A percentile compares a stretch with the other conserved stretches of the same genome.
Conservation (phyloP, 2,329 filamentous ascomycete genomes). For the Talaromyces funiculosus region DNA sequence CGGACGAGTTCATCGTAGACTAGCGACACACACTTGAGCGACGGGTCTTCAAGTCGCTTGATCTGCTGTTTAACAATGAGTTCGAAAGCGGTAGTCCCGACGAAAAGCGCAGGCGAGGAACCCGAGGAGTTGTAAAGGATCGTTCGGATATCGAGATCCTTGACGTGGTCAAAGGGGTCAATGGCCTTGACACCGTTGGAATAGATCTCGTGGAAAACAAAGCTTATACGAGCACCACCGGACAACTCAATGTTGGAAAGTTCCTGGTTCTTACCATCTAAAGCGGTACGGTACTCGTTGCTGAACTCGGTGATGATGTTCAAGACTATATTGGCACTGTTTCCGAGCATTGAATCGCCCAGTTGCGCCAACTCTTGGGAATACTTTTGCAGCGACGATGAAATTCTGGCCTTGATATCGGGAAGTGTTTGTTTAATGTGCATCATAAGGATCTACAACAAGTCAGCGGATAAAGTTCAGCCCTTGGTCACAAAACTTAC, state of each 20-base stretch:
- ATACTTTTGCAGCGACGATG: slow-evolving; percentile 92
- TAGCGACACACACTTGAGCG: slow-evolving; percentile 91
- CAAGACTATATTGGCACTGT: slow-evolving; percentile 91
- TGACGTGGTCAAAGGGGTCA: slow-evolving; percentile 94
- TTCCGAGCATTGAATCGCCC: slow-evolving; percentile 91
- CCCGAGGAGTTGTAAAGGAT: slow-evolving; percentile 99
- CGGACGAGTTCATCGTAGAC: slow-evolving; percentile 97
- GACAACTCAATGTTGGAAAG: slow-evolving; percentile 91
- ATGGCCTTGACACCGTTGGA: slow-evolving; percentile 96
- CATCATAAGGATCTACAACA: slow-evolving; percentile 88
- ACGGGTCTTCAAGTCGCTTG: slow-evolving; percentile 90
- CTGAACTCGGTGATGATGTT: slow-evolving; percentile 99
- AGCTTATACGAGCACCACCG: slow-evolving; percentile 95
- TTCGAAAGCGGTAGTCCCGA: slow-evolving; percentile 97
- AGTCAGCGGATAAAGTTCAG: not conserved
- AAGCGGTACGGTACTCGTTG: slow-evolving; percentile 91
- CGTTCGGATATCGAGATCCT: slow-evolving; percentile 94
- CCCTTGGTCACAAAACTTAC: slow-evolving; percentile 31
- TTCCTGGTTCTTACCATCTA: slow-evolving; percentile 96
- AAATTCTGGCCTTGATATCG: slow-evolving; percentile 95
- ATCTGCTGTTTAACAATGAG: slow-evolving; percentile 98
- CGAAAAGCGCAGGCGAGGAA: slow-evolving; percentile 91
- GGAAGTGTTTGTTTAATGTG: slow-evolving; percentile 99
- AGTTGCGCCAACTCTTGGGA: slow-evolving; percentile 71
- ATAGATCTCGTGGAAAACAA: slow-evolving; percentile 98